Base-by-base conservation (phyloP, 148 eudicot species). In the Mesembryanthemum crystallinum region DNA sequence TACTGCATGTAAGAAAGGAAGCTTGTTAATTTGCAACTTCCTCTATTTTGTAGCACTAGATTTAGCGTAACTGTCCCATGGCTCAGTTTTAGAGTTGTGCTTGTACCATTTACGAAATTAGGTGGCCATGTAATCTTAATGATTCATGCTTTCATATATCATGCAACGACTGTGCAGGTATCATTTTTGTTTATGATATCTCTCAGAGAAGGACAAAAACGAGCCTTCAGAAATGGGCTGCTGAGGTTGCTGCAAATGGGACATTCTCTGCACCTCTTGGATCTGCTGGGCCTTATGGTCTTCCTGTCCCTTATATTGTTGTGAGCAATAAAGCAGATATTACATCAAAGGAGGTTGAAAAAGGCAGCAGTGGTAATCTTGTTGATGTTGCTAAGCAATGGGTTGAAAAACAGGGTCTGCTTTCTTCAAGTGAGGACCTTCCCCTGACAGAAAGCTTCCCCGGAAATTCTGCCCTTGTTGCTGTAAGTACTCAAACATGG, bases 381-480 rank as follows among this genome's bases (percentile, higher is more conserved):
- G 96, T 93, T 73, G 98, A 93, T 78, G 85, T 81, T 59, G 98
- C 96, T 45, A 87, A 90, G 35, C 93, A 93, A 47, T 93, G 98
- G 98, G 98, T 90, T 69, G 98, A 93, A 82, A 93, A 93, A 86
- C 98, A 93, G 81, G 98, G 98, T 71, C 85, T 92, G 60, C 91
- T 92, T 73, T 85, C 96, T 57, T 81, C 89, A 43, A 88, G 87
- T 52, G 98, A 92, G 64, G 98, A 92, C 79, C 88, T 93, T 57
- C 98, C 98, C 18, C 47, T 89, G 82, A 83, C 89, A 45, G 96
- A 88, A 81, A 89, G 88, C 77, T 93, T 93, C 76, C 98, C 98
- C 29, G 86, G 92, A 65, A 82, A 84, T 80, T 89, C 88, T 72
- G 89, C 96, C 76, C 90, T 89, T 64, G 13, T 87, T 52, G 88